Conservation (phyloP, 2,329 filamentous ascomycete genomes). For the Aspergillus pseudonomiae region DNA sequence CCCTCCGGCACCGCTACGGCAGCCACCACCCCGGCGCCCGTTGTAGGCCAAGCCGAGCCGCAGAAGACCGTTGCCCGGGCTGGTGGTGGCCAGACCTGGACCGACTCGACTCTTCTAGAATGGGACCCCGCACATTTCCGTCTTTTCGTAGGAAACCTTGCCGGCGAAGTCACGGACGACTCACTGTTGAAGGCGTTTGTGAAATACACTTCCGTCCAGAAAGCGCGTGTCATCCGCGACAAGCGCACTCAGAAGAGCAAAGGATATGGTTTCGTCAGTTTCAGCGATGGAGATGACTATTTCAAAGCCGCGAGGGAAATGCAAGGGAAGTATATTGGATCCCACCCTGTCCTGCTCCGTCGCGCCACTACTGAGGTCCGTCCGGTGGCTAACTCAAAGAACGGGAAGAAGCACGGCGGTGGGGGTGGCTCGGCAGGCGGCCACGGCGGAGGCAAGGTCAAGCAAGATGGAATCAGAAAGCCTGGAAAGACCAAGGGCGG, state of each 20-base stretch:
- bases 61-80: conserved; percentile 86
- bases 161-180: conserved; percentile 96
- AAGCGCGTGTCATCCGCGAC: conserved; percentile 90
- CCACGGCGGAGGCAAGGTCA: conserved; percentile 44
- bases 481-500: conserved; percentile 50
- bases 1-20: conserved; percentile 33
- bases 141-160: conserved; percentile 94
- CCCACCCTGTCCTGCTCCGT: conserved; percentile 84
- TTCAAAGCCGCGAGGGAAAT: conserved; percentile 97
- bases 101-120: conserved; percentile 82
- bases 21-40: conserved; percentile 48
- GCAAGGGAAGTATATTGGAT: conserved; percentile 99
- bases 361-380: conserved; percentile 92
- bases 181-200: conserved; percentile 92
- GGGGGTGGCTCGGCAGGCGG: conserved; percentile 34
- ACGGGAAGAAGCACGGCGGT: conserved; percentile 57
- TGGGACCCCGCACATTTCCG: conserved; percentile 96
- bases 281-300: conserved; percentile 92
- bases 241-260: conserved; percentile 96
- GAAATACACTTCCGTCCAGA: conserved; percentile 83
- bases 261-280: conserved; percentile 95
- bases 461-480: conserved; percentile 50
- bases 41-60: conserved; percentile 45
- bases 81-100: conserved; percentile 91
- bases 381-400: conserved; percentile 68